Conservation (phyloP, 164 flowering plant genomes). For the Magnolia kwangsiensis region DNA sequence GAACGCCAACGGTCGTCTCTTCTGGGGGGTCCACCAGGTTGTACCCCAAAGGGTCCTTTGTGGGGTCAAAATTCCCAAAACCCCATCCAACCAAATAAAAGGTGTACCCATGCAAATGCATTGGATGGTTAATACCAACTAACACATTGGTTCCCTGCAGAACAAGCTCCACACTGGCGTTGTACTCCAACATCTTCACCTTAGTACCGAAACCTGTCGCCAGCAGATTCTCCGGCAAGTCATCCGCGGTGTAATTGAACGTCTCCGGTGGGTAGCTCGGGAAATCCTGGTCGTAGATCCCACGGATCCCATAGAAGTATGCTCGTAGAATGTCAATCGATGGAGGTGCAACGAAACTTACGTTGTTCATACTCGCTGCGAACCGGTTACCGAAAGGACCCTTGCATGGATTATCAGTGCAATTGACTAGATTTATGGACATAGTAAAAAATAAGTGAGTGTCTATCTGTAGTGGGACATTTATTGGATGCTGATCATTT, state of each 20-base stretch:
- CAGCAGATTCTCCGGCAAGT: slow-evolving; percentile 13
- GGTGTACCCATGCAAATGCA: slow-evolving; percentile 59
- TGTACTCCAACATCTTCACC: slow-evolving; percentile 33
- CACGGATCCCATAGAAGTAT: slow-evolving; percentile 31
- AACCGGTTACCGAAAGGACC: slow-evolving; percentile 39
- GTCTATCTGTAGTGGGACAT: slow-evolving; percentile 17
- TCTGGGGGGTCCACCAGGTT: slow-evolving; percentile 61
- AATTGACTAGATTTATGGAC: slow-evolving; percentile 14
- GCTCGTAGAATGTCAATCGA: slow-evolving; percentile 39
- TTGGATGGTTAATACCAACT: slow-evolving; percentile 37
- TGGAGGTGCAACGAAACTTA: slow-evolving; percentile 36
- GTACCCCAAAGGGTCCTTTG: slow-evolving; percentile 39
- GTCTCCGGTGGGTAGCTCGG: slow-evolving; percentile 35
- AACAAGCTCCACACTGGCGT: slow-evolving; percentile 39
- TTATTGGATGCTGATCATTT: slow-evolving; percentile 18
- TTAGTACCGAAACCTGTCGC: slow-evolving; percentile 32
- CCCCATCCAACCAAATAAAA: slow-evolving; percentile 65
- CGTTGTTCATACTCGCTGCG: slow-evolving; percentile 52
- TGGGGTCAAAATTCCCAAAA: slow-evolving; percentile 45
- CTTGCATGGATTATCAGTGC: slow-evolving; percentile 9
- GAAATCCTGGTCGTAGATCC: slow-evolving; percentile 27
- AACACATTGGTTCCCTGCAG: slow-evolving; percentile 45
- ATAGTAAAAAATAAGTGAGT: slow-evolving; percentile 12
- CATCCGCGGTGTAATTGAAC: slow-evolving; percentile 38
- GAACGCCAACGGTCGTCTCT: slow-evolving; percentile 41